These are phyloP conservation scores for Podaxis pistillaris DNA, from an alignment of 768 basidiomycete species.

Conservation along the genomic window DNA sequence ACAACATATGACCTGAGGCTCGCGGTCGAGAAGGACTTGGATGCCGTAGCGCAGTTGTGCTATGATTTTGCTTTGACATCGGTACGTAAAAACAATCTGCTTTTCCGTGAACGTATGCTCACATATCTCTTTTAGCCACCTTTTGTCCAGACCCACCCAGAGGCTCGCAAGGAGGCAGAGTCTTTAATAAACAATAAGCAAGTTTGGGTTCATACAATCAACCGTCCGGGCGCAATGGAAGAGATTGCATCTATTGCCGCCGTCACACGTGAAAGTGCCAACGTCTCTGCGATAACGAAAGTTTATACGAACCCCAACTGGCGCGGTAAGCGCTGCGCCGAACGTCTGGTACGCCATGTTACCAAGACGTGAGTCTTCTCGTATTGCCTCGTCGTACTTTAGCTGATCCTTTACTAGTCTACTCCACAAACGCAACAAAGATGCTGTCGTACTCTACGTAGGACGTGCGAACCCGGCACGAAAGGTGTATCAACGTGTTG, in stretches of 20 bases:
- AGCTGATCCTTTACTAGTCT: constrained; percentile 25
- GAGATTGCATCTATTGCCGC: constrained; percentile 72
- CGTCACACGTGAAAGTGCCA: constrained; percentile 58
- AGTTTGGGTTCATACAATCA: constrained; percentile 63
- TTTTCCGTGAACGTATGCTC: background rate
- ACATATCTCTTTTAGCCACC: constrained; percentile 42
- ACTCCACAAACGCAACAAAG: constrained; percentile 29
- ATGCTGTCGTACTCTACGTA: constrained; percentile 64
- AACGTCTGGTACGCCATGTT: constrained; percentile 60
- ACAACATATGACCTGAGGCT: constrained; percentile 36
- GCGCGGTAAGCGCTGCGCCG: constrained; percentile 56
- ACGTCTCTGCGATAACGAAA: constrained; percentile 66
- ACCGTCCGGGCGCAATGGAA: constrained; percentile 15
- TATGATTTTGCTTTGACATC: constrained; percentile 56
- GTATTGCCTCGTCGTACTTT: background rate
- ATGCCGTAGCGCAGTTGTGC: constrained; percentile 48
- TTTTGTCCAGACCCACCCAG: constrained; percentile 42
- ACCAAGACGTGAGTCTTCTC: constrained; percentile 45
- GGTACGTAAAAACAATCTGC: constrained; percentile 34
- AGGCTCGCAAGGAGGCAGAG: constrained; percentile 50
- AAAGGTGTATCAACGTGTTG: constrained; percentile 63
- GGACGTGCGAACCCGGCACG: constrained; percentile 47
- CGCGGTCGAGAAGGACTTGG: constrained; percentile 36
- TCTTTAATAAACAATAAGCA: constrained; percentile 43
- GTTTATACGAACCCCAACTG: constrained; percentile 60